Percentiles rank a stretch among this genome's conserved stretches.
These are phyloP conservation scores for Apiospora pterosperma DNA, from an alignment of 2,329 filamentous ascomycete genomes.

Conservation along the genomic window DNA sequence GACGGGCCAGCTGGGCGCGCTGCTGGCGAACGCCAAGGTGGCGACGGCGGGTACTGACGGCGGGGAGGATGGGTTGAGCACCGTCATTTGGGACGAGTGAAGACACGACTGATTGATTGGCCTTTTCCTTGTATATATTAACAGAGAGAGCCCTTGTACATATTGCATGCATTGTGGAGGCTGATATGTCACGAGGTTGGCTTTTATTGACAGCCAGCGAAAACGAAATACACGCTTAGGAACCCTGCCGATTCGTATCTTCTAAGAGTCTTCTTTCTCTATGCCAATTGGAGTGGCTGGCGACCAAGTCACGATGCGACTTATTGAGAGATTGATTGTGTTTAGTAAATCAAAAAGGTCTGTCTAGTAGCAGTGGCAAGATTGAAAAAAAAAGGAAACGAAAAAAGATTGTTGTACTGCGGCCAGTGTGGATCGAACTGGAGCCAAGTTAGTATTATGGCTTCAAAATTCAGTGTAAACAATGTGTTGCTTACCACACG, in stretches of 20 bases:
- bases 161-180: no score
- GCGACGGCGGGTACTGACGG: slow-evolving; percentile 36
- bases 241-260: no score
- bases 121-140: background rate
- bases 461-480: background rate
- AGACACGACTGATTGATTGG: background rate
- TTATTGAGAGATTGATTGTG: background rate
- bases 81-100: slow-evolving; percentile 46
- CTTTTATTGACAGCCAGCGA: no score
- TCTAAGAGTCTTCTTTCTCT: no score
- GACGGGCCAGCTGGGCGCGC: slow-evolving; percentile 52
- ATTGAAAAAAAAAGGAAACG: background rate
- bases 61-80: slow-evolving; percentile 45
- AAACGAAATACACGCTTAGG: no score
- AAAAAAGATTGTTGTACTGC: background rate
- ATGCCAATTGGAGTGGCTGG: no score
- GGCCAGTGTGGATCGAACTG: slow-evolving; percentile 5
- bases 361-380: no score
- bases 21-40: slow-evolving; percentile 38
- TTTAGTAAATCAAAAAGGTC: background rate
- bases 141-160: background rate
- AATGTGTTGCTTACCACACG: slow-evolving; percentile 2
- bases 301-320: no score
- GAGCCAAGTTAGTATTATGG: background rate
- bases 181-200: no score